Conservation (phyloP, 2,329 filamentous ascomycete species). For the Phyllosticta citribraziliensis region DNA sequence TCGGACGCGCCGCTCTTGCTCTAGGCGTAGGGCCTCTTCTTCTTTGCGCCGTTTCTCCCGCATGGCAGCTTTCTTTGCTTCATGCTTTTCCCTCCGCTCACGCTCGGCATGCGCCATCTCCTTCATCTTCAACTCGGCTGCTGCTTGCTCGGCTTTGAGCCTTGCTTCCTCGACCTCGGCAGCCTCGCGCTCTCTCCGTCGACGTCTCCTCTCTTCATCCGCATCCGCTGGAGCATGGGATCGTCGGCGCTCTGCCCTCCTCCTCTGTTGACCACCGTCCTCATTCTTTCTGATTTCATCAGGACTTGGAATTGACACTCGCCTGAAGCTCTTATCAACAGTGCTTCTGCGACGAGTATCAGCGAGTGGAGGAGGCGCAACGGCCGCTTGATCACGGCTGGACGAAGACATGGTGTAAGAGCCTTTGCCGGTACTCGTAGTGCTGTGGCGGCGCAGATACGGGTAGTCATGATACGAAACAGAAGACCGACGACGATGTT, state of each 20-base stretch:
- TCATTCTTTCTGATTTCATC: background rate
- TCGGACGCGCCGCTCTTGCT: background rate
- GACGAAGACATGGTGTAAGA: background rate
- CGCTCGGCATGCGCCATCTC: background rate
- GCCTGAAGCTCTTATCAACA: background rate
- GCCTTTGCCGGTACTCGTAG: background rate
- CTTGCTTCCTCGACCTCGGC: background rate
- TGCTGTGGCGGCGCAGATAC: background rate
- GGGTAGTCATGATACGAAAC: background rate
- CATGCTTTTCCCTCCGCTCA: background rate
- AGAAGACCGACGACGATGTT: background rate
- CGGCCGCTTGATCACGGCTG: background rate
- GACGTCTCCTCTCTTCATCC: background rate
- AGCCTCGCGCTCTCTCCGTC: background rate
- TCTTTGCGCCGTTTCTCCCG: background rate
- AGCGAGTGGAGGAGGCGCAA: background rate
- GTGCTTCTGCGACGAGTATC: background rate
- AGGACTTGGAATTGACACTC: background rate
- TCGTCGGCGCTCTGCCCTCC: background rate
- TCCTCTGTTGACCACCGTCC: background rate
- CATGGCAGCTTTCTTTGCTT: background rate
- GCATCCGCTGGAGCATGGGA: background rate
- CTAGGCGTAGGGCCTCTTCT: background rate
- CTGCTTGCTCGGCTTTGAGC: conserved; percentile 12
- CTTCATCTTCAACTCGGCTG: conserved; percentile 16